Evolutionary conservation across 2,329 filamentous ascomycete genomes (phyloP).

Genomic region (Trichoderma koningiopsis): DNA sequence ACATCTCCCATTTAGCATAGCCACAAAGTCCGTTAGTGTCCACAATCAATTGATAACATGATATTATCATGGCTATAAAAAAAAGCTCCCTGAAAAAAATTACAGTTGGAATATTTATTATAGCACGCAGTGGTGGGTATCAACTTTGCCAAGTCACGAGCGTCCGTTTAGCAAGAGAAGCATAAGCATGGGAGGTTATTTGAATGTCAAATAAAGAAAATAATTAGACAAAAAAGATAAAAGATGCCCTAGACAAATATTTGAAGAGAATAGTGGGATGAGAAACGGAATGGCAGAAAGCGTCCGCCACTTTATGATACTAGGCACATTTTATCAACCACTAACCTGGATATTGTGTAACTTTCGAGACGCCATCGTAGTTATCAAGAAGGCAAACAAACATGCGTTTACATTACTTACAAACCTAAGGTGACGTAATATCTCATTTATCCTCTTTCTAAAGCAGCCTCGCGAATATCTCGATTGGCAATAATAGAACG

Average conservation of each 20-base stretch:
- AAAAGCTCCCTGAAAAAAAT: background rate
- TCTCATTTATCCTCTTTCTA: background rate
- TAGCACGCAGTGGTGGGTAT: background rate
- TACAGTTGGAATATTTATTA: background rate
- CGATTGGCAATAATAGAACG: background rate
- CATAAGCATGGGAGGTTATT: background rate
- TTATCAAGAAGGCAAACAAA: background rate
- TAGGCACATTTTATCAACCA: background rate
- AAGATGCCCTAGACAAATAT: background rate
- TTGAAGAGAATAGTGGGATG: background rate
- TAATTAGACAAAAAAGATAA: background rate
- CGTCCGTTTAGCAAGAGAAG: background rate
- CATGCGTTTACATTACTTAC: background rate
- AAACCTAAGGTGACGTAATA: background rate
- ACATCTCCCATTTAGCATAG: conserved; percentile 22
- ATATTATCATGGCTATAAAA: background rate
- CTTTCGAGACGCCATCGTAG: background rate
- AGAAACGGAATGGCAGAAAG: background rate
- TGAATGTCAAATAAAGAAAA: background rate
- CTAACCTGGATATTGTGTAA: background rate
- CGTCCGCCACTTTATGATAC: background rate
- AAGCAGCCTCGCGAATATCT: background rate
- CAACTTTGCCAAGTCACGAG: background rate
- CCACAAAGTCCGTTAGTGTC: too few species aligned
- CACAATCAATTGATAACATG: background rate